phyloP scores from a whole-genome alignment of 2,329 filamentous ascomycete genomes.

The Fusarium pseudoanthophilum region DNA sequence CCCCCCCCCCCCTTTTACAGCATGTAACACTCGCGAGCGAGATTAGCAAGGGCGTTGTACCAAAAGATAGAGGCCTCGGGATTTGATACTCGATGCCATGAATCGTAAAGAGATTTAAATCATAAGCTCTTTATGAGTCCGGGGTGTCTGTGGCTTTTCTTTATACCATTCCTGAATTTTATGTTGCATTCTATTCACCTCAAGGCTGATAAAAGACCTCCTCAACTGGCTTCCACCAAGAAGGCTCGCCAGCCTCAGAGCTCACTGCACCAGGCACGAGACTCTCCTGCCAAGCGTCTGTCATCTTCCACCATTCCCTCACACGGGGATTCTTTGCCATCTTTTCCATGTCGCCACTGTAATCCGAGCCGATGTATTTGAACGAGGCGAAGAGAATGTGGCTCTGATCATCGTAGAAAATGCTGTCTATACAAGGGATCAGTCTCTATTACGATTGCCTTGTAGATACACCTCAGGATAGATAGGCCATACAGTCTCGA shows the following conservation, averaged over 20 bases:
- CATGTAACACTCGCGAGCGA: constrained; percentile 46
- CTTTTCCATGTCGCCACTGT: constrained; percentile 77
- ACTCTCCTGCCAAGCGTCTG: constrained; percentile 77
- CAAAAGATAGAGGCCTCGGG: constrained; percentile 28
- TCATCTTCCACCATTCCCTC: constrained; percentile 84
- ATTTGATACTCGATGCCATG: constrained; percentile 39
- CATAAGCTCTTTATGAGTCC: not conserved
- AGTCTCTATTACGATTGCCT: not conserved
- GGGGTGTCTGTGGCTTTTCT: not conserved
- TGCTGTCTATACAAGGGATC: constrained; percentile 67
- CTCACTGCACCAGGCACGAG: constrained; percentile 68
- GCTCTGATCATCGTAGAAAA: constrained; percentile 73
- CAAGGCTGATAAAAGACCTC: constrained; percentile 73
- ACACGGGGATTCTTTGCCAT: constrained; percentile 80
- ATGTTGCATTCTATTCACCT: constrained; percentile 23
- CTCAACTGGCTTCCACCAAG: constrained; percentile 76
- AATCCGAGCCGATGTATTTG: constrained; percentile 81
- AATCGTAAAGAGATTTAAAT: constrained; percentile 12
- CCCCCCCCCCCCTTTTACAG: constrained; percentile 25
- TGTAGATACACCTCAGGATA: not conserved
- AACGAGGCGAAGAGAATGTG: constrained; percentile 78
- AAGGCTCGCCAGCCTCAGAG: constrained; percentile 67
- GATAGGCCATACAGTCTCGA: constrained; percentile 67
- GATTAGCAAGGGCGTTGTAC: constrained; percentile 47
- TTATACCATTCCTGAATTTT: not conserved